Conservation (phyloP, 352 stramenopile species). For the Globisporangium polare region DNA sequence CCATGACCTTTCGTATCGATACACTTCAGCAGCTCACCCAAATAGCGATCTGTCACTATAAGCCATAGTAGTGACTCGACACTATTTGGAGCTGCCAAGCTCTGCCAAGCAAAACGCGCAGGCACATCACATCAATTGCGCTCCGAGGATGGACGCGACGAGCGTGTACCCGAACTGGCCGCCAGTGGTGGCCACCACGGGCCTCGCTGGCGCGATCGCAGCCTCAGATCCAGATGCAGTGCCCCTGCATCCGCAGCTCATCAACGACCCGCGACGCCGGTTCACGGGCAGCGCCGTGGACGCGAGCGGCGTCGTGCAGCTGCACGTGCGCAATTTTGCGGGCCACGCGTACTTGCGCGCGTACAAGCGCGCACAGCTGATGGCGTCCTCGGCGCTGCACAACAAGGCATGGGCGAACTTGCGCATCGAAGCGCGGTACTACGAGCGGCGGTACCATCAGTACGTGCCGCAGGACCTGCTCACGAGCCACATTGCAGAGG, state of each 20-base stretch:
- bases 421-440: slow-evolving; percentile 23
- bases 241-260: slow-evolving; percentile 35
- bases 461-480: slow-evolving; percentile 52
- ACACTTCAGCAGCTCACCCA: neutral
- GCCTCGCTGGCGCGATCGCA: slow-evolving; percentile 47
- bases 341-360: slow-evolving; percentile 54
- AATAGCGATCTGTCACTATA: neutral
- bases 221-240: slow-evolving; percentile 41
- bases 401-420: neutral
- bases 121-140: neutral
- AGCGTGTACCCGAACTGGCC: slow-evolving; percentile 48
- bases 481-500: slow-evolving; percentile 25
- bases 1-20: neutral
- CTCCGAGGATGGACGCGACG: slow-evolving; percentile 48
- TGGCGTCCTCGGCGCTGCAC: neutral
- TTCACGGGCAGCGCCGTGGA: slow-evolving; percentile 38
- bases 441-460: slow-evolving; percentile 31
- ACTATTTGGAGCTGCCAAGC: neutral
- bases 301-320: slow-evolving; percentile 36
- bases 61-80: neutral
- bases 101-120: neutral
- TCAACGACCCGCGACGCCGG: slow-evolving; percentile 50
- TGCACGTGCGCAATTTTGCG: slow-evolving; percentile 49
- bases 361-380: slow-evolving; percentile 35
- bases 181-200: slow-evolving; percentile 42